Base-by-base conservation (phyloP, 768 basidiomycete genomes). In the Leccinum broughii region DNA sequence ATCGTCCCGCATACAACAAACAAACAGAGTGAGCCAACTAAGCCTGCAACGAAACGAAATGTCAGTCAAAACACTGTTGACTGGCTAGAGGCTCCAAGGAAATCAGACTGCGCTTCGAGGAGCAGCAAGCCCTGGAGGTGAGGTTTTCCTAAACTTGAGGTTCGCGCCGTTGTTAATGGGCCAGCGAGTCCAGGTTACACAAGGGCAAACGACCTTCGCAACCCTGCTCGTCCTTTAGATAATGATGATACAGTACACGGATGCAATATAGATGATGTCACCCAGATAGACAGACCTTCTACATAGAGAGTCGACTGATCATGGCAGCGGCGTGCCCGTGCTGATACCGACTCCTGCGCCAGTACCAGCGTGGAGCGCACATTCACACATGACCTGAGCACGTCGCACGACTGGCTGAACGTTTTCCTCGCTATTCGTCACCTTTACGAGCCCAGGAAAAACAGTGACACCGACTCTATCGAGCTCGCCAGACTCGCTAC, bases 81-180 rank as follows among this genome's bases (percentile, higher is more conserved):
- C 46, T 13, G 11, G 30, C 30, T 32, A 32, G 3, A 10, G 30
- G 30, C 30, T 32, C 3, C 94, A 10, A 81, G 96, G 64, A 80
- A 84, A 32, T 28, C 28, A 28, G 28, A 28, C 28, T 28, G 70
- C 82, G 95, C 71, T 74, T 99, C 62, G 93, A 97, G 76, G 94
- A 97, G 34, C 81, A 92, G 72, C 96, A 98, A 74, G 92, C 94
- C 46, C 74, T 99, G 65, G 90, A 95, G 80, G 93, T 92, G 66
- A 58, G 66, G 1, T 34, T 56, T 37, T 13, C 15, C 32, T 7
- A 14, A 30, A 30, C 22, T 9, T 15, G 3, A 24, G 7, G 34
- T 20, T 20, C 20, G 13, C 22, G 6, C 22, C 11, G 13, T 54
- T 15, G 39, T 67, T 74, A 34, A 73, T 41, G 50, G 10, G 20